Evolutionary conservation across 2,329 filamentous ascomycete genomes (phyloP).

Genomic region (Sporothrix pseudoabietina): DNA sequence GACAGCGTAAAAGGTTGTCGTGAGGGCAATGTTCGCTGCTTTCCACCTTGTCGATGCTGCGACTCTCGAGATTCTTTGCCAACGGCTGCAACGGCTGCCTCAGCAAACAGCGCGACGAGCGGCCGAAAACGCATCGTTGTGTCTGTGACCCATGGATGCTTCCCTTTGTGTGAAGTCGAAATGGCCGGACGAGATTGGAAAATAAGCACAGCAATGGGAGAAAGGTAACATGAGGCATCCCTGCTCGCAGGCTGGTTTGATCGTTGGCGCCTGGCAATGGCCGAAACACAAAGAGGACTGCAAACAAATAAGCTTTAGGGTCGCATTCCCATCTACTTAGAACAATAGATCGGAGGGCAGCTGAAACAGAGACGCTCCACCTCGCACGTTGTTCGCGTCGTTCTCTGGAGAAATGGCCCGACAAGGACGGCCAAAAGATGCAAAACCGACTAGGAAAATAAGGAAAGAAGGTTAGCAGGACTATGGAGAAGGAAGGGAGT

Average conservation of each 20-base stretch:
- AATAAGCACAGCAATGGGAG: no score
- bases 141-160: slow-evolving; percentile 11
- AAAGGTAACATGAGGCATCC: slow-evolving; percentile 8
- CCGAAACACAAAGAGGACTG: neutral
- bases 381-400: neutral
- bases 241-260: neutral
- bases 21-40: slow-evolving; percentile 30
- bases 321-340: slow-evolving; percentile 2
- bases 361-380: neutral
- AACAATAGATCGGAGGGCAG: neutral
- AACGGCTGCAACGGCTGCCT: neutral
- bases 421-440: neutral
- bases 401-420: neutral
- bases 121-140: slow-evolving; percentile 28
- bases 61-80: neutral
- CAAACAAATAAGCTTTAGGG: neutral
- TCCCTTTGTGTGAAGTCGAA: neutral
- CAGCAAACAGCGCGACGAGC: slow-evolving; percentile 26
- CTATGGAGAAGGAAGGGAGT: neutral
- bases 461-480: neutral
- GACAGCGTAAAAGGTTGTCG: slow-evolving; percentile 32
- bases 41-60: neutral
- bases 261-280: neutral
- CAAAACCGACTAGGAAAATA: neutral
- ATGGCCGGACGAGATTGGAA: neutral